These are phyloP conservation scores for Dryadomyces quercivorus DNA, from an alignment of 2,329 filamentous ascomycete species.

Conservation along the genomic window DNA sequence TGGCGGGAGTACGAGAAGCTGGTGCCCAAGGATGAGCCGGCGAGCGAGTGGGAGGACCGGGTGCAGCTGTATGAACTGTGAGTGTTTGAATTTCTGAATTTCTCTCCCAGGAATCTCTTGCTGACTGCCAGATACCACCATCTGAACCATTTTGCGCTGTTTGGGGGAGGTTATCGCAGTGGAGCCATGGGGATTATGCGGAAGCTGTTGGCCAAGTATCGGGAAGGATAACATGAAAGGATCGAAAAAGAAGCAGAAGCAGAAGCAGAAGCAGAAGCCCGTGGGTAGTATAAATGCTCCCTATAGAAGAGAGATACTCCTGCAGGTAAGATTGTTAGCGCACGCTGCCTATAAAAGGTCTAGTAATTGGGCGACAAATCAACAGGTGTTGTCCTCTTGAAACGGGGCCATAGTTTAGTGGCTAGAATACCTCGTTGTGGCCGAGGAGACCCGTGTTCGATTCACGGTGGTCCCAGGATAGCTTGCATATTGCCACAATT, in stretches of 20 bases:
- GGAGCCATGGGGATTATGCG: constrained; percentile 74
- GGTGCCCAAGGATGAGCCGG: constrained; percentile 69
- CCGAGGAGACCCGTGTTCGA: constrained; percentile 14
- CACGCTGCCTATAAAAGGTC: not conserved
- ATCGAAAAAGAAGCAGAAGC: not conserved
- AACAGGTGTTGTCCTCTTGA: not conserved
- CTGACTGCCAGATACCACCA: constrained; percentile 59
- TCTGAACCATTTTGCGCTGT: constrained; percentile 77
- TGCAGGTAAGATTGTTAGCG: no score
- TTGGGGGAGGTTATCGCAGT: constrained; percentile 65
- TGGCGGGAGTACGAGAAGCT: constrained; percentile 65
- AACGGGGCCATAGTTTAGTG: constrained; percentile 12
- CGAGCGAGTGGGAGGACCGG: constrained; percentile 74
- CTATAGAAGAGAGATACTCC: no score
- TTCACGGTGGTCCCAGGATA: constrained; percentile 12
- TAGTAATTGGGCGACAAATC: not conserved
- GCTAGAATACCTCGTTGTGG: constrained; percentile 14
- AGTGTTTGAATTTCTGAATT: constrained; percentile 22
- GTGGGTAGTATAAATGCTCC: no score
- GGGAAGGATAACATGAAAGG: not conserved
- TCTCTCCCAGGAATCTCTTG: not conserved
- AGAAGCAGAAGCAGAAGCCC: no score
- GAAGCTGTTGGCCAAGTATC: constrained; percentile 58
- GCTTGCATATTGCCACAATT: constrained; percentile 2
- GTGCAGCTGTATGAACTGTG: constrained; percentile 71